Percentiles rank a stretch among this genome's conserved stretches.
Conservation (phyloP, 2,329 filamentous ascomycete genomes). For the Ophiocordyceps sinensis region DNA sequence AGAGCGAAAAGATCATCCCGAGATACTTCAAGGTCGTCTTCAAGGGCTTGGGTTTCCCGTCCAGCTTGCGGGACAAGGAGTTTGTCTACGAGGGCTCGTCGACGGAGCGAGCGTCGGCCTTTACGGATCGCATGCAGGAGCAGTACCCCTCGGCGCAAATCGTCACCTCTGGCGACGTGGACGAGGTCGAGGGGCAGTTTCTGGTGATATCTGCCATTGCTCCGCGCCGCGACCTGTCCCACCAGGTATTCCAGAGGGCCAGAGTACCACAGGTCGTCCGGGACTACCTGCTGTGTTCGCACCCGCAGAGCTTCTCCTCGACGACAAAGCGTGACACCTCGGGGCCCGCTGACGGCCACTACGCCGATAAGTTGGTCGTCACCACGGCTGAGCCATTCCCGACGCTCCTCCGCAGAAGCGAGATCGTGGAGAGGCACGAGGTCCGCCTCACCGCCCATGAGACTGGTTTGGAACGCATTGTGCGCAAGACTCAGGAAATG, state of each 20-base stretch:
- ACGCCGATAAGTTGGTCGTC: conserved; percentile 72
- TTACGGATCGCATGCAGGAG: conserved; percentile 84
- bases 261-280: conserved; percentile 68
- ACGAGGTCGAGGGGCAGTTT: conserved; percentile 84
- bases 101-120: conserved; percentile 62
- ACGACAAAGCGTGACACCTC: conserved; percentile 57
- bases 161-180: conserved; percentile 50
- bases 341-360: conserved; percentile 58
- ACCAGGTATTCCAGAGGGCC: conserved; percentile 79
- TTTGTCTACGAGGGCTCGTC: conserved; percentile 80
- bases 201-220: conserved; percentile 69
- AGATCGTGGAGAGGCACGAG: conserved; percentile 58
- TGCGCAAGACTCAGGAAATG: conserved; percentile 82
- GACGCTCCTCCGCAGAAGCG: conserved; percentile 76
- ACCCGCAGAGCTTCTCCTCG: conserved; percentile 65
- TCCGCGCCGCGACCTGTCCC: conserved; percentile 65
- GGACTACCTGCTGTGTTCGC: conserved; percentile 71
- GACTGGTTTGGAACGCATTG: conserved; percentile 80
- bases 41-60: conserved; percentile 76
- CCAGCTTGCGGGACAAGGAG: conserved; percentile 70
- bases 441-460: conserved; percentile 60
- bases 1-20: conserved; percentile 62
- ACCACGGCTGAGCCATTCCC: conserved; percentile 78
- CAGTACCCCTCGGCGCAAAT: conserved; percentile 79
- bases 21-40: conserved; percentile 89